Evolutionary conservation across 805 yeast species (phyloP).

Genomic region (Teunomyces lycoperdinae): DNA sequence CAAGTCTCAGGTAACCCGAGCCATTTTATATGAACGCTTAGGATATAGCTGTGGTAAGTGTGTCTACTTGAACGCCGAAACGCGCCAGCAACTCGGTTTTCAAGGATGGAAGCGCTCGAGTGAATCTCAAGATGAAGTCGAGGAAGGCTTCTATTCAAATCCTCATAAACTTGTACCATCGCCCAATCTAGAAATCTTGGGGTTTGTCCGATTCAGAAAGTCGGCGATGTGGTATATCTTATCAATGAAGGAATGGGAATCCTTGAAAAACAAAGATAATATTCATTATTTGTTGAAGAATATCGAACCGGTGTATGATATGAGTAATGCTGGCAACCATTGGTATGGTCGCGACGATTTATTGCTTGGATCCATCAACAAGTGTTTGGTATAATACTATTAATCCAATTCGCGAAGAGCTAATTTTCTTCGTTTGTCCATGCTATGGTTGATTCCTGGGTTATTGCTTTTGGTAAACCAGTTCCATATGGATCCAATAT

Average conservation of each 20-base stretch:
- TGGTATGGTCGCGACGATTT: constrained; percentile 37
- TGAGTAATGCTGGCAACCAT: constrained; percentile 10
- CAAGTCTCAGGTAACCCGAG: constrained; percentile 44
- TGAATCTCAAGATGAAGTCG: neutral
- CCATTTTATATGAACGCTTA: constrained; percentile 41
- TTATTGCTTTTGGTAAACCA: constrained; percentile 18
- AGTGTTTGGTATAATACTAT: constrained; percentile 1
- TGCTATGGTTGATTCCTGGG: constrained; percentile 19
- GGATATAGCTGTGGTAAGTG: constrained; percentile 50
- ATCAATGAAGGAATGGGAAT: constrained; percentile 68
- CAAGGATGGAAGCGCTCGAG: constrained; percentile 1
- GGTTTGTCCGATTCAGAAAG: constrained; percentile 66
- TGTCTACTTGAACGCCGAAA: constrained; percentile 12
- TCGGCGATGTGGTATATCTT: constrained; percentile 74
- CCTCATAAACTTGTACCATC: constrained; percentile 31
- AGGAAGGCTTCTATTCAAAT: constrained; percentile 30
- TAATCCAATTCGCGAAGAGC: constrained; percentile 41
- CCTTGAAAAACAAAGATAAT: constrained; percentile 25
- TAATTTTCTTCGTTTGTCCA: constrained; percentile 41
- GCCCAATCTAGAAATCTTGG: constrained; percentile 40
- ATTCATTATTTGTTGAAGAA: constrained; percentile 25
- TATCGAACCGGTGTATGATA: constrained; percentile 19
- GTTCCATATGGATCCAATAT: constrained; percentile 24
- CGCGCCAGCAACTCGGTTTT: neutral
- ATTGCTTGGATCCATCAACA: constrained; percentile 22